Conservation (phyloP, 2,329 filamentous ascomycete species). For the Hymenoscyphus fructigenus region DNA sequence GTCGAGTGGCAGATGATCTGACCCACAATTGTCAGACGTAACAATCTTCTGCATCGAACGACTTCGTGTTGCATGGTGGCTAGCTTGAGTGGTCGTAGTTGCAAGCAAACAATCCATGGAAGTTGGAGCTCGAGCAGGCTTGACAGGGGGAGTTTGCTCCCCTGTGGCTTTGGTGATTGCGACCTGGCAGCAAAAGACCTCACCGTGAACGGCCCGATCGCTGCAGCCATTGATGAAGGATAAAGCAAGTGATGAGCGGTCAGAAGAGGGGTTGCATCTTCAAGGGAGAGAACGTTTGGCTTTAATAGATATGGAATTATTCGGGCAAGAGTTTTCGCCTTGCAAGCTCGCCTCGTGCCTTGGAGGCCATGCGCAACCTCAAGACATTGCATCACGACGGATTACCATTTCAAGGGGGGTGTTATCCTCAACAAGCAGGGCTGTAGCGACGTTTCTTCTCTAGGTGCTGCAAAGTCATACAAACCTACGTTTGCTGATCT, state of each 20-base stretch:
- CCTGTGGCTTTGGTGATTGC: slow-evolving; percentile 18
- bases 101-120: slow-evolving; percentile 26
- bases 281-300: slow-evolving; percentile 20
- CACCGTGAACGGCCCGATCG: slow-evolving; percentile 10
- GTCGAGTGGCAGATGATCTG: slow-evolving; percentile 24
- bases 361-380: slow-evolving; percentile 20
- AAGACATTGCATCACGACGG: slow-evolving; percentile 17
- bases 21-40: slow-evolving; percentile 24
- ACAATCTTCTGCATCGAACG: slow-evolving; percentile 13
- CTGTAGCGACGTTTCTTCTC: slow-evolving; percentile 10
- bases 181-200: background rate
- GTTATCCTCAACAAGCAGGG: slow-evolving; percentile 12
- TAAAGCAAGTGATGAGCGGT: background rate
- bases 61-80: slow-evolving; percentile 24
- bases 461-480: slow-evolving; percentile 19
- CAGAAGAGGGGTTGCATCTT: slow-evolving; percentile 10
- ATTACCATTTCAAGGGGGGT: slow-evolving; percentile 11
- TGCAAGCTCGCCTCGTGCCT: slow-evolving; percentile 15
- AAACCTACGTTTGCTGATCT: slow-evolving; percentile 25
- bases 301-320: slow-evolving; percentile 20
- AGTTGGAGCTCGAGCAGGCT: slow-evolving; percentile 11
- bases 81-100: slow-evolving; percentile 14
- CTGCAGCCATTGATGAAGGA: background rate
- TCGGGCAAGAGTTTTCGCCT: slow-evolving; percentile 11
- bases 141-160: slow-evolving; percentile 23